phyloP scores from a whole-genome alignment of 225 moss, liverwort and hornwort species.

The Marchantia paleacea region DNA sequence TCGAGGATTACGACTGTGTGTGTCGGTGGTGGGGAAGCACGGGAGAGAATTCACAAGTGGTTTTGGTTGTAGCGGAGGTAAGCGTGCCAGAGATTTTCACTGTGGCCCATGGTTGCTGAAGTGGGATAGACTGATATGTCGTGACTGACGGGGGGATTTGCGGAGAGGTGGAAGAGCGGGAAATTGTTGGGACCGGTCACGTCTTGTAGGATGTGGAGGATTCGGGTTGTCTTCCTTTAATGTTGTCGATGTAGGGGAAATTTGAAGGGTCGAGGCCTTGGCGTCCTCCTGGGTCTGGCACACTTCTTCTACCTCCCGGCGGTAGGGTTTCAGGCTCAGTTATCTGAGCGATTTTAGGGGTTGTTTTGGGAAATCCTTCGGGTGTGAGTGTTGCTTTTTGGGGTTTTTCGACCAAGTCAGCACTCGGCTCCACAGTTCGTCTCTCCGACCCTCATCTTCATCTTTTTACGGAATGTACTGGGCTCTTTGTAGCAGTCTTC shows the following conservation, averaged over 20 bases:
- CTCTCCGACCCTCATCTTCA: background rate
- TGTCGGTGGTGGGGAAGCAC: conserved; percentile 1
- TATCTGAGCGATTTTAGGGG: conserved; percentile 8
- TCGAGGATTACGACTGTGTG: background rate
- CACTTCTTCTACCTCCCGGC: background rate
- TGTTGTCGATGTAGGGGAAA: conserved; percentile 12
- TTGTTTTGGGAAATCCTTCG: background rate
- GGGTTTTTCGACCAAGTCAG: background rate
- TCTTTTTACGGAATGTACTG: background rate
- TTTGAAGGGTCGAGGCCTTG: conserved; percentile 17
- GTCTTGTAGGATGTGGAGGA: background rate
- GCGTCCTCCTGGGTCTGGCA: conserved; percentile 17
- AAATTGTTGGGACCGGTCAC: conserved; percentile 14
- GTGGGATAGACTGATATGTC: background rate
- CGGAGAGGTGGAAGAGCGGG: conserved; percentile 14
- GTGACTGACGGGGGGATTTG: conserved; percentile 14
- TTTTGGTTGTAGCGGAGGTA: background rate
- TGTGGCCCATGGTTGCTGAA: background rate
- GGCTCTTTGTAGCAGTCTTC: background rate
- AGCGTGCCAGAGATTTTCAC: background rate
- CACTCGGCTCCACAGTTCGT: conserved; percentile 8
- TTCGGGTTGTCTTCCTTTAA: background rate
- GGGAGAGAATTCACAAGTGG: background rate
- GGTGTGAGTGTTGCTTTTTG: conserved; percentile 1
- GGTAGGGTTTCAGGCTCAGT: conserved; percentile 18